Base-by-base conservation (phyloP, 352 stramenopile species). In the Globisporangium parvum region DNA sequence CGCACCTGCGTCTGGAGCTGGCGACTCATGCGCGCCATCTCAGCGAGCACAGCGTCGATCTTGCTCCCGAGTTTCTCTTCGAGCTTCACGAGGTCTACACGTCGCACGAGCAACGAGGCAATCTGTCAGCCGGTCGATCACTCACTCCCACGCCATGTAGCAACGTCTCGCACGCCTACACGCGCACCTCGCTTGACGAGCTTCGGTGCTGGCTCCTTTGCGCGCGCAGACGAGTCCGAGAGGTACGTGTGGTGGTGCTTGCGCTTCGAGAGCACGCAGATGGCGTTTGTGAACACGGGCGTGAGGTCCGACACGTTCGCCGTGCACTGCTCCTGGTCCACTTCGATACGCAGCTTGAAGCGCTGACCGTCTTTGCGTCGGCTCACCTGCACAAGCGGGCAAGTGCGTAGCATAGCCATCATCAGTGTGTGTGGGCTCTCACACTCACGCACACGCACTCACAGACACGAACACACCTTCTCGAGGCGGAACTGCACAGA, bases 221-320 rank as follows among this genome's bases (percentile, higher is more conserved):
- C 49, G 18, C 73, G 72, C 18, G 65, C 62, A 11, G 73, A 69
- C 31, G 69, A 69, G 45, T 87, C 77, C 0, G 71, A 76, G 46
- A 50, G 64, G 58, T 68, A 71, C 33, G 67, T 59, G 35, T 46
- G 76, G 58, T 63, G 80, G 37, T 90, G 77, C 61, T 94, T 94
- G 49, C 84, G 76, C 67, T 94, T 94, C 11, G 84, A 94, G 15
- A 94, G 60, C 14, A 94, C 84, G 58, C 82, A 94, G 51, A 94
- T 94, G 9, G 84, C 77, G 60, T 88, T 92, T 40, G 84, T 94
- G 59, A 92, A 91, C 50, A 93, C 82, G 10, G 78, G 78, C 24
- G 75, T 83, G 11, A 94, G 65, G 41, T 91, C 84, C 14, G 75
- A 73, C 10, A 91, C 73, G 57, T 93, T 89, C 20, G 78, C 82